phyloP scores from a whole-genome alignment of 1,284 basidiomycete species.

The Tilletia walkeri region DNA sequence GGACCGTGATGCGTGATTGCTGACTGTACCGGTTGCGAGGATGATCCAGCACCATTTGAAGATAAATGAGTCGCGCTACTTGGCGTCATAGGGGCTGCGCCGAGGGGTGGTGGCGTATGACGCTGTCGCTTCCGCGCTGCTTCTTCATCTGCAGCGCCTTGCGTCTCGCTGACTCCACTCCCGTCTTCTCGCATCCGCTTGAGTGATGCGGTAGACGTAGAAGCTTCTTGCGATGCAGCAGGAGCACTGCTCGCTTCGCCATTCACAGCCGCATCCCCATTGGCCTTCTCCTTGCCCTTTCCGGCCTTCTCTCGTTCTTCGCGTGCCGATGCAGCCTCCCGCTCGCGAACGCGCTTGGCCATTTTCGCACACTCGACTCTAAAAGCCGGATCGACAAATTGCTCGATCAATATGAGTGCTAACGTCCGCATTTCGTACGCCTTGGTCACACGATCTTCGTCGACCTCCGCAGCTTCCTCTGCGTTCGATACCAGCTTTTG shows the following conservation, averaged over 20 bases:
- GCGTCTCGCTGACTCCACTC: not conserved
- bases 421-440: conserved; percentile 88
- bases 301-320: not conserved
- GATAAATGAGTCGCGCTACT: not conserved
- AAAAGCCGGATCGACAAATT: conserved; percentile 80
- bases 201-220: not conserved
- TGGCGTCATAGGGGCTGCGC: not conserved
- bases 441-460: conserved; percentile 71
- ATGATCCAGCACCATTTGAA: not conserved
- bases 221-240: not conserved
- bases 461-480: conserved; percentile 62
- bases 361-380: conserved; percentile 81
- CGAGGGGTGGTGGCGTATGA: not conserved
- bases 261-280: not conserved
- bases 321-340: conserved; percentile 51
- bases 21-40: not conserved
- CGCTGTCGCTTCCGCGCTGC: not conserved
- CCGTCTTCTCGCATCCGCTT: conserved; percentile 7
- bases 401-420: conserved; percentile 77
- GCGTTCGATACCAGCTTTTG: conserved; percentile 87
- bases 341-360: conserved; percentile 73
- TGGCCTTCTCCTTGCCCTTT: not conserved
- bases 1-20: not conserved
- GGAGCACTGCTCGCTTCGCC: not conserved
- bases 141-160: not conserved